Conservation (phyloP, 164 flowering plant species). For the Vitis amurensis region DNA sequence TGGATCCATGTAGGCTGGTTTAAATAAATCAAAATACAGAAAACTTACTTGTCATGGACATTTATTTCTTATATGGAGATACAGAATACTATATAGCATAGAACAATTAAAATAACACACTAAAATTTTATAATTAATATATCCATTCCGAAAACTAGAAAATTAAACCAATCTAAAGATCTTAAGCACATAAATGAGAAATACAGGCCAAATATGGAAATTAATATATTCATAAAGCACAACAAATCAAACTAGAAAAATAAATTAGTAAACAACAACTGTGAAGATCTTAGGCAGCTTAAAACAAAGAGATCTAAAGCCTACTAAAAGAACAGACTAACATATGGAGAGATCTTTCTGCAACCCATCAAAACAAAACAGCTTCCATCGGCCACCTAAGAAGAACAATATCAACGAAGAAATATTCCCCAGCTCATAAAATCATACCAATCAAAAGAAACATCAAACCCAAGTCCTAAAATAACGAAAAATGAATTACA, state of each 20-base stretch:
- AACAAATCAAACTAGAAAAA: too few species aligned
- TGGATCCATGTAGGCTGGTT: constrained; percentile 44
- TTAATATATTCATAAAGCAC: too few species aligned
- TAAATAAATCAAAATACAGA: constrained; percentile 9
- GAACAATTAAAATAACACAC: neutral
- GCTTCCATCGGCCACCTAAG: neutral
- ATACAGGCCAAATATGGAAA: too few species aligned
- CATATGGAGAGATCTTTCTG: neutral
- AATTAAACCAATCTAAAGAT: too few species aligned
- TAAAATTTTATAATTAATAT: too few species aligned
- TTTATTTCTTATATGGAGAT: neutral
- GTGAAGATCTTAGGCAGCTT: neutral
- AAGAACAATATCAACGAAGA: neutral
- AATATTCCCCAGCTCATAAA: neutral
- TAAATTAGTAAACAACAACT: neutral
- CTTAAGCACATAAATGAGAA: too few species aligned
- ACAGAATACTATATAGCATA: neutral
- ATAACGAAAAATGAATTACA: neutral
- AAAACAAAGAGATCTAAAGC: neutral
- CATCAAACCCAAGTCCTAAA: neutral
- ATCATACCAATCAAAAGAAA: neutral
- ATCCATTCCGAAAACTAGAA: too few species aligned
- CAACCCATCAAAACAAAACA: neutral
- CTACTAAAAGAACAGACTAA: neutral
- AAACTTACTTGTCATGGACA: neutral